Conservation (phyloP, 352 stramenopile species). For the Pythium aquatile region DNA sequence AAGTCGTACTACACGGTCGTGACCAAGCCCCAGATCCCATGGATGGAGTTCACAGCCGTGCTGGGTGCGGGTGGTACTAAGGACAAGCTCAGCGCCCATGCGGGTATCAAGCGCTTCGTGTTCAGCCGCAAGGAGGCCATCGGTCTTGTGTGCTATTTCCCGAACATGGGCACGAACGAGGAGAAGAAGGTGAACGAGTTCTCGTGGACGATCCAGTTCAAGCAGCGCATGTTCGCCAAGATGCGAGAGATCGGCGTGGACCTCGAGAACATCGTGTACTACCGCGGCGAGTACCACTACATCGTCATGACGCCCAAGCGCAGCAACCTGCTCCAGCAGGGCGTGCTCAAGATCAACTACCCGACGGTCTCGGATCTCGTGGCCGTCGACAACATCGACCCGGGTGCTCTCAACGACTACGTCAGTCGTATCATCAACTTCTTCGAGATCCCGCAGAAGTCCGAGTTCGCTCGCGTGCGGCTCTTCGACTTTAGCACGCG, state of each 20-base stretch:
- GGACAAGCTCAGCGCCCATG: slow-evolving; percentile 60
- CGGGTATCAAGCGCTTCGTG: slow-evolving; percentile 73
- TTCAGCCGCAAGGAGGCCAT: slow-evolving; percentile 82
- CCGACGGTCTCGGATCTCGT: slow-evolving; percentile 61
- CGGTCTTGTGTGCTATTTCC: slow-evolving; percentile 82
- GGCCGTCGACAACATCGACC: slow-evolving; percentile 67
- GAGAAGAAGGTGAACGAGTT: slow-evolving; percentile 81
- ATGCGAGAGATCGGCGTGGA: slow-evolving; percentile 72
- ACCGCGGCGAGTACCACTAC: slow-evolving; percentile 85
- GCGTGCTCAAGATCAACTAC: slow-evolving; percentile 69
- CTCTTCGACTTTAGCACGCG: slow-evolving; percentile 86
- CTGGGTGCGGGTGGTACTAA: slow-evolving; percentile 66
- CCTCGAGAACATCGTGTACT: slow-evolving; percentile 86
- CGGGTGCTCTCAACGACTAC: slow-evolving; percentile 54
- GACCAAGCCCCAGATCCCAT: slow-evolving; percentile 75
- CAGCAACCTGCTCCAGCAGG: slow-evolving; percentile 71
- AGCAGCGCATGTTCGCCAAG: slow-evolving; percentile 80
- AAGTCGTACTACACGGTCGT: slow-evolving; percentile 70
- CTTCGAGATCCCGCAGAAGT: slow-evolving; percentile 67
- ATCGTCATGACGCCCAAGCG: slow-evolving; percentile 83
- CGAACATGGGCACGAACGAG: slow-evolving; percentile 63
- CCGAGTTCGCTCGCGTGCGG: slow-evolving; percentile 60
- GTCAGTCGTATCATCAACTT: slow-evolving; percentile 70
- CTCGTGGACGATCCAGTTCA: slow-evolving; percentile 86
- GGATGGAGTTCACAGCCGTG: slow-evolving; percentile 75